These are phyloP conservation scores for Ophiostoma piceae DNA, from an alignment of 2,329 filamentous ascomycete genomes.

Conservation along the genomic window DNA sequence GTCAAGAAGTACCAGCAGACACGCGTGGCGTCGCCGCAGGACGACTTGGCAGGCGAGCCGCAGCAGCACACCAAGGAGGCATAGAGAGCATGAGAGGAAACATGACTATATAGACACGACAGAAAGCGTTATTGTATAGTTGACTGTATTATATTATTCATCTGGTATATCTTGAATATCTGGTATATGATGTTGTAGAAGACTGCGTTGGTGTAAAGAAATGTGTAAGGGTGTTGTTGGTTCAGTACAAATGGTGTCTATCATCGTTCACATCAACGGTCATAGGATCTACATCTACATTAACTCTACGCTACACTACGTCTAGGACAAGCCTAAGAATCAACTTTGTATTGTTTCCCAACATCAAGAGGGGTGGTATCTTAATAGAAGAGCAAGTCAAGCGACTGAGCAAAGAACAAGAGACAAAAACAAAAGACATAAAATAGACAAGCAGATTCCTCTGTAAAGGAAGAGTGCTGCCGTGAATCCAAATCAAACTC, in stretches of 20 bases:
- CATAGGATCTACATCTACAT: no score
- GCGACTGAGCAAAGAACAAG: not conserved
- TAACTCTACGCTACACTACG: not conserved
- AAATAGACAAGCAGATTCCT: not conserved
- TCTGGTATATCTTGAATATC: slow-evolving; percentile 3
- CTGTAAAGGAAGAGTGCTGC: not conserved
- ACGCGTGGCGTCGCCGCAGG: not conserved
- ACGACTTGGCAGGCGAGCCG: not conserved
- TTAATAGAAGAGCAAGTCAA: not conserved
- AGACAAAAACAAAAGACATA: not conserved
- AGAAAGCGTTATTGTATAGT: not conserved
- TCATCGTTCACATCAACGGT: no score
- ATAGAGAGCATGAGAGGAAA: not conserved
- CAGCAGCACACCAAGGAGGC: not conserved
- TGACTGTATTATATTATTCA: slow-evolving; percentile 14
- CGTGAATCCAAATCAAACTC: not conserved
- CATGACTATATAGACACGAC: not conserved
- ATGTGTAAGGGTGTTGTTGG: not conserved
- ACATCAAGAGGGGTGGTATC: slow-evolving; percentile 8
- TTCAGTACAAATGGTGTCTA: not conserved
- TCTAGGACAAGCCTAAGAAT: not conserved
- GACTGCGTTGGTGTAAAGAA: no score
- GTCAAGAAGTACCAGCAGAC: slow-evolving; percentile 14
- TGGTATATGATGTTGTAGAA: no score
- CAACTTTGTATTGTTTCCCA: slow-evolving; percentile 3